Base-by-base conservation (phyloP, 768 basidiomycete genomes). In the Agrocybe praecox region DNA sequence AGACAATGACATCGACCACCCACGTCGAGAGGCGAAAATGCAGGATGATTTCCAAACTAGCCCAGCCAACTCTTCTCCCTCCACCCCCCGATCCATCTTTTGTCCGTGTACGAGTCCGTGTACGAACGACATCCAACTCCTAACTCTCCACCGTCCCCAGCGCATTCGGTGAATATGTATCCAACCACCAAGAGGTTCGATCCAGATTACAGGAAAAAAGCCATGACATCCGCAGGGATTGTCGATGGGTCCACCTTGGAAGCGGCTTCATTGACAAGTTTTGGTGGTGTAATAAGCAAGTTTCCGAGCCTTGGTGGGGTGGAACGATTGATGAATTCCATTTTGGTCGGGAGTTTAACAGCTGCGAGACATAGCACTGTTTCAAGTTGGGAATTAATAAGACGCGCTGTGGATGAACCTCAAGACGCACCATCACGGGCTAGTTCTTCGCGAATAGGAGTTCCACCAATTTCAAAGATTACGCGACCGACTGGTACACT, bases 381-480 rank as follows among this genome's bases (percentile, higher is more conserved):
- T 32, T 9, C 10, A 19, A n/a, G 32, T n/a, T 19, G 12, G n/a
- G 33, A 18, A 24, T 21, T 19, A 21, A 49, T 17, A 47, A 34
- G 57, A n/a, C 29, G 40, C 24, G 12, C 17, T 21, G 42, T 8
- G 32, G 26, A 22, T 53, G 6, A 21, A 48, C 21, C 21, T 44
- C n/a, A 19, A 58, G 24, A 67, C 81, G 53, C 62, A 96, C 96
- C 92, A 67, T 98, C 93, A 66, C 91, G 84, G 17, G 96, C 96
- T 52, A 97, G 80, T 69, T 97, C 95, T 65, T 94, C 92, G 58
- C 94, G 89, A 53, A 99, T 87, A 6, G 90, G 91, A 1, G 80
- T 79, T 0, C 96, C 96, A 1, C 94, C 95, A 64, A 98, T 89
- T 70, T 98, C 96, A 59, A 98, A 92, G 21, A 99, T 83, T 14